phyloP scores from a whole-genome alignment of 108 stramenopile genomes.

The Cyclotella distinguenda region DNA sequence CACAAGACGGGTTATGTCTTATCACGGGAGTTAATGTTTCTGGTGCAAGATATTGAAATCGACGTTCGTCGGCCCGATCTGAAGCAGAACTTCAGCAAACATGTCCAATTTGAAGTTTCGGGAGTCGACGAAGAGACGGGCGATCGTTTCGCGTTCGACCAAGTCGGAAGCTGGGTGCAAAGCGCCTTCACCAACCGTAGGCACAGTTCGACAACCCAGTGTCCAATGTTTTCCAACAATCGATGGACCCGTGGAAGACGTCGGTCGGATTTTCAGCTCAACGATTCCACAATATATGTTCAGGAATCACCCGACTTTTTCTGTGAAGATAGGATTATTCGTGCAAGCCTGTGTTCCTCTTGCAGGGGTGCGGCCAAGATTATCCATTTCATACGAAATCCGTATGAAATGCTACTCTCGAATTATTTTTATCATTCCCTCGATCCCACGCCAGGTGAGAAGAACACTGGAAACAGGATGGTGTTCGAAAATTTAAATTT shows the following conservation, averaged over 20 bases:
- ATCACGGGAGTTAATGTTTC: constrained; percentile 21
- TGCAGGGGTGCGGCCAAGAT: constrained; percentile 28
- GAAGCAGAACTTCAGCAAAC: neutral
- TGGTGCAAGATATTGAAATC: constrained; percentile 13
- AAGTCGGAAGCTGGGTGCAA: constrained; percentile 4
- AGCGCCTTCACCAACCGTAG: constrained; percentile 6
- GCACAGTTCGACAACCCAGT: neutral
- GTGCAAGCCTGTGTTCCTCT: neutral
- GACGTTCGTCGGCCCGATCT: neutral
- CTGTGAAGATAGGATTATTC: constrained; percentile 18
- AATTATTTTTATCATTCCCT: constrained; percentile 49
- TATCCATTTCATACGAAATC: constrained; percentile 46
- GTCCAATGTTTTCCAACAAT: too few species aligned
- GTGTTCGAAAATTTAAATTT: too few species aligned
- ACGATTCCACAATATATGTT: constrained; percentile 12
- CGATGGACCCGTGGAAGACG: too few species aligned
- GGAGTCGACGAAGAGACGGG: constrained; percentile 16
- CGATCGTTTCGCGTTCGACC: constrained; percentile 21
- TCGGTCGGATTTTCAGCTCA: constrained; percentile 13
- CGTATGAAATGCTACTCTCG: constrained; percentile 40
- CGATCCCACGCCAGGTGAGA: constrained; percentile 34
- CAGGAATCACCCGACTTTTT: constrained; percentile 40
- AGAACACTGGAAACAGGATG: too few species aligned
- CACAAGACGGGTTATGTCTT: constrained; percentile 49
- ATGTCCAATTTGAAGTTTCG: neutral